These are phyloP conservation scores for Backusella westeae DNA, from an alignment of 192 early-diverging fungal genomes.

Conservation along the genomic window DNA sequence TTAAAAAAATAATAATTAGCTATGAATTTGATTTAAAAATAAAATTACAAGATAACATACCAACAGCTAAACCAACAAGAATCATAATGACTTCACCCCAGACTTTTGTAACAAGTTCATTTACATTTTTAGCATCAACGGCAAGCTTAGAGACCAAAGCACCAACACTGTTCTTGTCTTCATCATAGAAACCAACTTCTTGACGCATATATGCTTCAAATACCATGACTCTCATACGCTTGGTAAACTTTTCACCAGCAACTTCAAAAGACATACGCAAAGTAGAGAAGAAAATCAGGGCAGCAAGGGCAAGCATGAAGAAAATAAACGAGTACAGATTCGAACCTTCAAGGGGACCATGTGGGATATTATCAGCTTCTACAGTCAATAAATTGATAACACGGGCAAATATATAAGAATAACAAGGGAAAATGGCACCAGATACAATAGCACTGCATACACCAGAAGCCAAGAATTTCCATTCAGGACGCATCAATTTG, in stretches of 20 bases:
- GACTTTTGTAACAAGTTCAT: slow-evolving; percentile 55
- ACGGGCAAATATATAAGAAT: slow-evolving; percentile 51
- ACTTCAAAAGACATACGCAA: slow-evolving; percentile 61
- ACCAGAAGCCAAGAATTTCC: slow-evolving; percentile 52
- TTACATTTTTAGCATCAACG: slow-evolving; percentile 60
- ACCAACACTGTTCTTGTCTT: slow-evolving; percentile 70
- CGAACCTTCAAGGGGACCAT: slow-evolving; percentile 31
- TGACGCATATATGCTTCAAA: slow-evolving; percentile 78
- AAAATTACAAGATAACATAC: not conserved
- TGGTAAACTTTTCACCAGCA: slow-evolving; percentile 65
- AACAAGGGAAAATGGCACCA: slow-evolving; percentile 73
- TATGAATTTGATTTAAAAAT: not conserved
- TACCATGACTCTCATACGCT: slow-evolving; percentile 54
- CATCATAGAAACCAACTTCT: slow-evolving; percentile 85
- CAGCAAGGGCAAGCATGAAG: slow-evolving; percentile 41
- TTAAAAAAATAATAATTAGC: not conserved
- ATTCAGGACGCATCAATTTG: slow-evolving; percentile 48
- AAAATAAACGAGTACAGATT: slow-evolving; percentile 40
- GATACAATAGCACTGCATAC: slow-evolving; percentile 57
- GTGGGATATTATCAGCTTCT: slow-evolving; percentile 13
- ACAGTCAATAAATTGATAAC: slow-evolving; percentile 48
- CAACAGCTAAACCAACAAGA: slow-evolving; percentile 19
- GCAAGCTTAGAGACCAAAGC: slow-evolving; percentile 76
- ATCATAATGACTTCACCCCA: slow-evolving; percentile 32
- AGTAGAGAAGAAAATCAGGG: slow-evolving; percentile 54